Base-by-base conservation (phyloP, 2,329 filamentous ascomycete genomes). In the Neofusicoccum parvum region DNA sequence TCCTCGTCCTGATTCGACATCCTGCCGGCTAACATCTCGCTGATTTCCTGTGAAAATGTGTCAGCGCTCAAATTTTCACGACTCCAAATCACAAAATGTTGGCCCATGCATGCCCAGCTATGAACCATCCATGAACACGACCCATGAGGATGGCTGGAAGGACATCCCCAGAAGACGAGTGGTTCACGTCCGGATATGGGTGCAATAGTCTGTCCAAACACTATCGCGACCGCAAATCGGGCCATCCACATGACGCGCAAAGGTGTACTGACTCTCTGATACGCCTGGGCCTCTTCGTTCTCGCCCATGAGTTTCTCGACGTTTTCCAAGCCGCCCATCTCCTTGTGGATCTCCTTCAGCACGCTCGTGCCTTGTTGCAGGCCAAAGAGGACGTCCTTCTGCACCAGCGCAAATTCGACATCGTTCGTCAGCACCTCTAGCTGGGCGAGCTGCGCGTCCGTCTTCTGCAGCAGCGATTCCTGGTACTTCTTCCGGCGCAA, bases 401-500 rank as follows among this genome's bases (percentile, higher is more conserved):
- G 94, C 70, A 99, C 95, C 32, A 94, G 86, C 45, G 95, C 92
- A 79, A 99, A 99, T 80, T 99, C 95, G 73, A 99, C 93, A 75
- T 88, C 93, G 64, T 88, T 87, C 9, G 92, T 95, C 70, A 99
- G 82, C 74, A 92, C 88, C 82, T 99, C 94, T 20, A 99, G 84
- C 79, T 97, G 92, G 70, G 92, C 92, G n/a, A 99, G 87, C 81
- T 98, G 94, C 65, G 88, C 87, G 79, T 99, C 94, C 12, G 94
- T 97, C 82, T 96, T 94, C 67, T 87, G 84, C 12, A 98, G 85
- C 23, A 98, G 85, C 32, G 91, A 90, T 78, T 98, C 92, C 78
- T 99, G 95, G 83, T 97, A 98, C 78, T 98, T 99, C 81, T 97
- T 97, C 71, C 94, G 88, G 65, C 95, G 90, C 67, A 99, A 85